Conservation (phyloP, 345 rosid species). For the Viola odorata region DNA sequence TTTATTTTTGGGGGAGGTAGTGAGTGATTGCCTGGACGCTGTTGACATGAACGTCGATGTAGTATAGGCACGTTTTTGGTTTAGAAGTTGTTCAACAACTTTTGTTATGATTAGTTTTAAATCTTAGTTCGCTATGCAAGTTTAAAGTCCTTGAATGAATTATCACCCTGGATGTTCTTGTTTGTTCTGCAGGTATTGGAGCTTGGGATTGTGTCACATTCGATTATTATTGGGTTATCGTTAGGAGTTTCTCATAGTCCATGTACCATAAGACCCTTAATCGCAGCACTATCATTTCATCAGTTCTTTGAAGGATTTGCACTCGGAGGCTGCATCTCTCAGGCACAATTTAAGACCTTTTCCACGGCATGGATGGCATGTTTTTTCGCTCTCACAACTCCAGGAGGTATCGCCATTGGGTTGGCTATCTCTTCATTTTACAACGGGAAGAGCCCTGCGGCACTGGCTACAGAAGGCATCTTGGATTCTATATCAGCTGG, state of each 20-base stretch:
- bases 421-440: constrained; percentile 53
- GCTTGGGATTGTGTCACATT: constrained; percentile 89
- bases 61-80: too few relatives aligned
- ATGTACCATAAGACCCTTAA: constrained; percentile 81
- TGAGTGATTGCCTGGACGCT: too few relatives aligned
- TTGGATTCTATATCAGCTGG: constrained; percentile 84
- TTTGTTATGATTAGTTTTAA: too few relatives aligned
- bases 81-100: too few relatives aligned
- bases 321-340: constrained; percentile 86
- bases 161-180: not conserved
- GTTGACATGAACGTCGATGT: too few relatives aligned
- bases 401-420: constrained; percentile 66
- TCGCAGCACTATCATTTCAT: constrained; percentile 80
- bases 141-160: too few relatives aligned
- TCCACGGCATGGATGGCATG: constrained; percentile 64
- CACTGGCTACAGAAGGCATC: constrained; percentile 67
- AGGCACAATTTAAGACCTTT: constrained; percentile 52
- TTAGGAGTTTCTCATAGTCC: constrained; percentile 84
- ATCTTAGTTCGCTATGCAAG: too few relatives aligned
- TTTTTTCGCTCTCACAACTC: constrained; percentile 74
- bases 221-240: constrained; percentile 82
- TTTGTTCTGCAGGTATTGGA: constrained; percentile 59
- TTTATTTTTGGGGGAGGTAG: too few relatives aligned
- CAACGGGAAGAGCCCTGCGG: constrained; percentile 51
- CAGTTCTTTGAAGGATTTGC: constrained; percentile 99